Conservation (phyloP, 2,329 filamentous ascomycete species). For the Alternaria angustiovoidea region DNA sequence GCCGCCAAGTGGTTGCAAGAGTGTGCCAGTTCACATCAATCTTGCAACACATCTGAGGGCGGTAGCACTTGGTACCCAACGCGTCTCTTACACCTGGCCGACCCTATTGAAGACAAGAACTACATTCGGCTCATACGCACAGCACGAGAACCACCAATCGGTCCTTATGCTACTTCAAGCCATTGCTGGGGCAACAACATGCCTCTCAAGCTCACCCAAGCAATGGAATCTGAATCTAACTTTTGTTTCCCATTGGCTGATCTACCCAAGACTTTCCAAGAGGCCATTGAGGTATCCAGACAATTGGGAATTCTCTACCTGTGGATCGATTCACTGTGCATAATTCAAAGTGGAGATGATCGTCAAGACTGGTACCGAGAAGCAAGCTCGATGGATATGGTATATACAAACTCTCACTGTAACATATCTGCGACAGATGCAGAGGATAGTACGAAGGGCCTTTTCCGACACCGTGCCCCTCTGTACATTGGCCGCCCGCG, state of each 20-base stretch:
- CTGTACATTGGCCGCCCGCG: not conserved
- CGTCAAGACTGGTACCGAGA: slow-evolving; percentile 12
- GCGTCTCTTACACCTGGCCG: slow-evolving; percentile 13
- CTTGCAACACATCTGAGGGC: not conserved
- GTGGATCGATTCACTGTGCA: slow-evolving; percentile 17
- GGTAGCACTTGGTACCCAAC: slow-evolving; percentile 10
- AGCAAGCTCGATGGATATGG: slow-evolving; percentile 14
- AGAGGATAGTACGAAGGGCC: slow-evolving; percentile 5
- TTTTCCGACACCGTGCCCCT: slow-evolving; percentile 9
- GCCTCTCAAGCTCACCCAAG: slow-evolving; percentile 3
- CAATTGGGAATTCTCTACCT: slow-evolving; percentile 24
- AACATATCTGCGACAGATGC: slow-evolving; percentile 17
- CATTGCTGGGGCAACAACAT: slow-evolving; percentile 15
- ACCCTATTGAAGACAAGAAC: not conserved
- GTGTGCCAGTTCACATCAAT: slow-evolving; percentile 1
- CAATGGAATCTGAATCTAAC: too few species aligned
- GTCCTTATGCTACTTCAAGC: slow-evolving; percentile 16
- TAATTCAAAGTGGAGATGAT: slow-evolving; percentile 7
- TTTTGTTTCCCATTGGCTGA: too few species aligned
- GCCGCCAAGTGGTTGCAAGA: slow-evolving; percentile 6
- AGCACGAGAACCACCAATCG: not conserved
- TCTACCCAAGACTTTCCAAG: not conserved
- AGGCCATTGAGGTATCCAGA: slow-evolving; percentile 23
- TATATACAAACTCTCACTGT: slow-evolving; percentile 15
- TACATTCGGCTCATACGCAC: slow-evolving; percentile 12